Evolutionary conservation across 2,329 filamentous ascomycete genomes (phyloP).

Genomic region (Chaetomiaceae sp.): DNA sequence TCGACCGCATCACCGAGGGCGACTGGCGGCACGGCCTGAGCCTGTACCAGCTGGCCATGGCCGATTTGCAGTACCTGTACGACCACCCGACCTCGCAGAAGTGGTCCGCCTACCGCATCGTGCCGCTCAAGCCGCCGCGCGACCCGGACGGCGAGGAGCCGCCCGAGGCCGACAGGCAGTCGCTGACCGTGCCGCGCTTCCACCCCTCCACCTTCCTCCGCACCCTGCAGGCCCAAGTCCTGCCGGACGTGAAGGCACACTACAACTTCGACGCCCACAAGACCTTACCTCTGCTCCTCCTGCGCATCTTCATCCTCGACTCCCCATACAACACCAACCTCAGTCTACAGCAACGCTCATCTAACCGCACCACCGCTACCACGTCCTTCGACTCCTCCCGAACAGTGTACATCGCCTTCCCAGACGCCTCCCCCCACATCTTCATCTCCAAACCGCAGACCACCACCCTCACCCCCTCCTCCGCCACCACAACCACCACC

Average conservation of each 20-base stretch:
- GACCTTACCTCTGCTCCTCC: conserved; percentile 60
- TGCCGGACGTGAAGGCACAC: conserved; percentile 76
- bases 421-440: conserved; percentile 69
- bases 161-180: conserved; percentile 39
- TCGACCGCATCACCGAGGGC: conserved; percentile 59
- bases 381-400: conserved; percentile 57
- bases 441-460: conserved; percentile 54
- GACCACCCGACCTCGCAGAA: conserved; percentile 58
- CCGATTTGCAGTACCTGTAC: conserved; percentile 60
- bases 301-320: conserved; percentile 75
- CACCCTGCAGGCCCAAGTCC: conserved; percentile 66
- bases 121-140: conserved; percentile 41
- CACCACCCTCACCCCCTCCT: conserved; percentile 27
- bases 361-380: conserved; percentile 31
- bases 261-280: conserved; percentile 72
- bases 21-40: conserved; percentile 62
- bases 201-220: conserved; percentile 75
- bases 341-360: conserved; percentile 31
- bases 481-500: conserved; percentile 22
- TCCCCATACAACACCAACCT: conserved; percentile 67
- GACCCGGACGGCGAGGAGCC: conserved; percentile 32
- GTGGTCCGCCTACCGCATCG: conserved; percentile 58
- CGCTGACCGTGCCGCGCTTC: conserved; percentile 59
- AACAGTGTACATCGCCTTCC: conserved; percentile 75
- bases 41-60: conserved; percentile 62